phyloP scores from a whole-genome alignment of 2,329 filamentous ascomycete genomes.

The Hypoxylon sp. region DNA sequence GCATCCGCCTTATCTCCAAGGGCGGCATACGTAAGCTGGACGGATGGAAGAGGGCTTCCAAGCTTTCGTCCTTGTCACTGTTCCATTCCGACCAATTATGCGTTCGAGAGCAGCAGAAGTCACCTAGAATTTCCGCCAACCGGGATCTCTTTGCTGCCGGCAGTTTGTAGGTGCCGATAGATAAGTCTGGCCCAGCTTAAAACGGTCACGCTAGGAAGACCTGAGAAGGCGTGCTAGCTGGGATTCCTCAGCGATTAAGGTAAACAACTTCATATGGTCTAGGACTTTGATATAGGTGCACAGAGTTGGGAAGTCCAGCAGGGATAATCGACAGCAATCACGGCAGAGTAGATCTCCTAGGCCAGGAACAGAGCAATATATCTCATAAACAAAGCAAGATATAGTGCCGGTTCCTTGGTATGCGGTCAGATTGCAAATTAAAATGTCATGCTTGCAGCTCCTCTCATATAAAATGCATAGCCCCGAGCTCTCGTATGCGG shows the following conservation, averaged over 20 bases:
- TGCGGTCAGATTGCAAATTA: slow-evolving; percentile 24
- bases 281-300: background rate
- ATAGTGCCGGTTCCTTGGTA: slow-evolving; percentile 21
- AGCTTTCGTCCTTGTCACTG: slow-evolving; percentile 11
- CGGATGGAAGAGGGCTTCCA: background rate
- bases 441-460: slow-evolving; percentile 16
- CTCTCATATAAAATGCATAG: slow-evolving; percentile 16
- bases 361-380: slow-evolving; percentile 15
- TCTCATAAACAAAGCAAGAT: slow-evolving; percentile 13
- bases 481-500: slow-evolving; percentile 12
- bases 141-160: slow-evolving; percentile 19
- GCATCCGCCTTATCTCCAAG: slow-evolving; percentile 18
- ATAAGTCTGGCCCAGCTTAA: slow-evolving; percentile 13
- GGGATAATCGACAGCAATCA: slow-evolving; percentile 11
- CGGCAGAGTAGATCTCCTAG: slow-evolving; percentile 3
- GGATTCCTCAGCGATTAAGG: slow-evolving; percentile 14
- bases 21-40: background rate
- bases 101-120: background rate
- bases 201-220: slow-evolving; percentile 24
- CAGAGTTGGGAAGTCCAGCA: background rate
- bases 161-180: background rate
- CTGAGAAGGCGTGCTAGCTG: slow-evolving; percentile 35
- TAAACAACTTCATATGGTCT: background rate
- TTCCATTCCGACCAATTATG: slow-evolving; percentile 10
- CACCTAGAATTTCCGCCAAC: background rate